Evolutionary conservation across 495 filamentous ascomycete genomes (phyloP), one percentile per base, ranked within the genome.

Genomic region (Daldinia grandis): DNA sequence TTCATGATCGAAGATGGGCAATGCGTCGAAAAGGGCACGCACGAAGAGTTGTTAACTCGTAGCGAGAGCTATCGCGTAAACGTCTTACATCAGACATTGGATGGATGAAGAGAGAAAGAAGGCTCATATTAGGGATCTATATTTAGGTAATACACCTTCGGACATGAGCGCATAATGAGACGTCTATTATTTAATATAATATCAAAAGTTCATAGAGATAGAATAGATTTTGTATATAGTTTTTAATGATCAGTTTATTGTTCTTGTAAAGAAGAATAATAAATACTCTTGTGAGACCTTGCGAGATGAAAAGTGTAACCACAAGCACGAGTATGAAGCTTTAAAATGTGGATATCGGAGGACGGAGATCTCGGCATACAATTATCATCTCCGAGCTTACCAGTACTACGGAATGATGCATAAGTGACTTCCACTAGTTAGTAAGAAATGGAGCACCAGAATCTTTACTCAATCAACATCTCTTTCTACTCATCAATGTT

Each of bases 1-100:
- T 89, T 93, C 68, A 86, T 93, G 71, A 86, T 97, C 64, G 89
- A 93, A 64, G 84, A 81, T 5, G 92, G 92, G 0, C 76, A 73
- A 38, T 85, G 91, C 63, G 83, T 91, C 53, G 91, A 94, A 67
- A 74, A 77, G 38, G 92, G 93, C 0, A 87, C 86, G 49, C 92
- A 93, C 76, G 82, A 83, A 7, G 89, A 92, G 72, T 73, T 95
- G 74, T 72, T 93, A 31, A 78, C 78, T 53, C 80, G 84, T 49
- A 84, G 83, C 7, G 87, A 87, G 51, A 84, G 82, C 55, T 92
- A 91, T 79, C 68, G 86, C 42, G 78, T 81, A 0, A 89, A 88
- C 72, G 87, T 80, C 5, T 71, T 81, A 65, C 79, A 81, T 19
- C 82, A 84, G 72, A 81, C 74, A 27, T 60, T 76, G 65, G 74